Percentiles rank a stretch among this genome's conserved stretches.
Conservation (phyloP, 2,329 filamentous ascomycete genomes). For the Onygenales sp. region DNA sequence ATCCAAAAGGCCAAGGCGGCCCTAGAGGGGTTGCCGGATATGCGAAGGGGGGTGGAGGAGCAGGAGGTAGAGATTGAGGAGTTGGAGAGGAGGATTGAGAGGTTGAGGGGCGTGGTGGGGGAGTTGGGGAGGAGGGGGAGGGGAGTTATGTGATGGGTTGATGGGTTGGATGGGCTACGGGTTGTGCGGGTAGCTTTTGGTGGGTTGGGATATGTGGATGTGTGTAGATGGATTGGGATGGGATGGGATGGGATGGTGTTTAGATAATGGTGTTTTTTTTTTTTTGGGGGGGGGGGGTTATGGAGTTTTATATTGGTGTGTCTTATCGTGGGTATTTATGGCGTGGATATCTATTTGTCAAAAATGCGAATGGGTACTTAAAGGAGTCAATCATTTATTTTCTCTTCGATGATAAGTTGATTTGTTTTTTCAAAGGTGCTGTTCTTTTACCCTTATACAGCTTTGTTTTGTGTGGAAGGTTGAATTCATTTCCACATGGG, state of each 20-base stretch:
- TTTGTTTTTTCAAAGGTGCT: background rate
- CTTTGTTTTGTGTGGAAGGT: background rate
- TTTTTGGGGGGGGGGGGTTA: no score
- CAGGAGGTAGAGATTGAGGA: conserved; percentile 35
- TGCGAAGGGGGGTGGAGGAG: conserved; percentile 34
- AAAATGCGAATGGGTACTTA: no score
- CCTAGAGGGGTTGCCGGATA: conserved; percentile 34
- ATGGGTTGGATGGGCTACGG: background rate
- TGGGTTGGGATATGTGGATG: background rate
- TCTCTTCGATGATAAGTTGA: background rate
- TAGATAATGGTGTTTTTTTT: no score
- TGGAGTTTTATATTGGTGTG: no score
- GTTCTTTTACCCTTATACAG: background rate
- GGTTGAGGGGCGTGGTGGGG: conserved; percentile 30
- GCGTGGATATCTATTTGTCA: no score
- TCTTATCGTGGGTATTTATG: no score
- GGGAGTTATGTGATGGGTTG: conserved; percentile 1
- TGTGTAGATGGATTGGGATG: background rate
- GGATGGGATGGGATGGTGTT: background rate
- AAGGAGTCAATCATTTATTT: no score
- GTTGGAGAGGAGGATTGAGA: conserved; percentile 30
- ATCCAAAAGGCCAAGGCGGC: conserved; percentile 63
- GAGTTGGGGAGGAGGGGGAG: conserved; percentile 28
- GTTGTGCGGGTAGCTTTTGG: background rate
- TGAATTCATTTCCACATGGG: conserved; percentile 2